Evolutionary conservation across 1,284 basidiomycete genomes (phyloP), one percentile per base, ranked within the genome.

Genomic region (Sporisorium iseilematis-ciliati): DNA sequence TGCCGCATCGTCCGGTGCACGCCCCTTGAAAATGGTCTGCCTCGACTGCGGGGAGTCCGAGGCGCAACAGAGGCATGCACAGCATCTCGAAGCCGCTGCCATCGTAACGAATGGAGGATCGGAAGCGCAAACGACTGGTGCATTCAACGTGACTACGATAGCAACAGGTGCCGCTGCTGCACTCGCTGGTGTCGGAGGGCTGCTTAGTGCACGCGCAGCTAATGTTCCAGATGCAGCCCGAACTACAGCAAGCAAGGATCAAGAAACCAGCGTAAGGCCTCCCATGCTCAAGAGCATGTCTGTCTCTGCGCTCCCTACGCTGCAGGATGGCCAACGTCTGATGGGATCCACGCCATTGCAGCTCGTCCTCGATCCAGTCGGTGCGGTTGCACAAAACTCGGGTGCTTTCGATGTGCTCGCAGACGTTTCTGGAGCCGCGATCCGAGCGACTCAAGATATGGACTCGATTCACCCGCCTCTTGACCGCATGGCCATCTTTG

Each of bases 401-500:
- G 81, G 78, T 14, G 78, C 79, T 4, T 80, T 81, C 29, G 71
- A 77, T 42, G 71, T 66, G 18, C 70, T 82, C n/a, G 80, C 78
- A 25, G 50, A 60, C 31, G 53, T 77, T 31, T 77, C 81, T 8
- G 76, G 73, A 16, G 65, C 71, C 2, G 77, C 64, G 3, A 66
- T 81, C 42, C 56, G 67, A 29, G 62, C 71, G 1, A 75, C 68
- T 11, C 56, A 61, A 25, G 71, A 71, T 58, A 77, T 75, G 74
- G 53, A 63, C 41, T 60, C 62, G 8, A 67, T 82, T 18, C 77
- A 73, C 21, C 78, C 79, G 18, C 81, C 81, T 4, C 54, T 75
- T 14, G 81, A 82, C 55, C 73, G 81, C 33, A 74, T 81, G 78
- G 76, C 80, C 53, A 77, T 82, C 71, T 80, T 81, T 52, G 65